Evolutionary conservation across 805 yeast species (phyloP).

Genomic region (Saccharomyces kudriavzevii): DNA sequence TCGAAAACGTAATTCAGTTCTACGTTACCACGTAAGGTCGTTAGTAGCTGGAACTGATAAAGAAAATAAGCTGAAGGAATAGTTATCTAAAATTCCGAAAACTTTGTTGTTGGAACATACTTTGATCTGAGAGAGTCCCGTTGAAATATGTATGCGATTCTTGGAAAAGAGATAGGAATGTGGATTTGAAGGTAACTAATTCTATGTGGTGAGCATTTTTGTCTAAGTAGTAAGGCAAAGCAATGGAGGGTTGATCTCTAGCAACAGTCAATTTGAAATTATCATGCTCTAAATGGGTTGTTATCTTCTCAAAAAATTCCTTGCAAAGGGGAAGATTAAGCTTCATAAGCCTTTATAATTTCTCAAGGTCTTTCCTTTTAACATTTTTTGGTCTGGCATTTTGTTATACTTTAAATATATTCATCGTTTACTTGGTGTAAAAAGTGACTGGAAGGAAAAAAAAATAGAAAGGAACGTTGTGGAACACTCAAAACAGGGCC

Average conservation of each 20-base stretch:
- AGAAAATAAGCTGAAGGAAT: not conserved
- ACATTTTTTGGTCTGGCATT: not conserved
- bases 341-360: not conserved
- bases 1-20: not conserved
- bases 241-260: conserved; percentile 11
- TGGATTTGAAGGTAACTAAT: conserved; percentile 29
- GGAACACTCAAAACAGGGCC: not conserved
- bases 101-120: conserved; percentile 2
- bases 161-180: conserved; percentile 23
- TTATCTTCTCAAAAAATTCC: conserved; percentile 12
- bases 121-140: not conserved
- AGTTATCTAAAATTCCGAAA: not conserved
- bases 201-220: conserved; percentile 18
- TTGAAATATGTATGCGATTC: conserved; percentile 27
- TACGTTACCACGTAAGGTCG: not conserved
- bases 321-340: conserved; percentile 5
- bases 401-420: not conserved
- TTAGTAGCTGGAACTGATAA: not conserved
- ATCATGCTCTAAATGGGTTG: not conserved
- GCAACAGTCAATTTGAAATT: conserved; percentile 13
- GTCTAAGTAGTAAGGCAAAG: conserved; percentile 7
- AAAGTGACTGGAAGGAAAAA: not conserved
- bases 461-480: not conserved
- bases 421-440: not conserved
- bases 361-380: not conserved